Evolutionary conservation across 2,329 filamentous ascomycete species (phyloP), one percentile per base, ranked within the genome.

Genomic region (Ceratocystis colombiana): DNA sequence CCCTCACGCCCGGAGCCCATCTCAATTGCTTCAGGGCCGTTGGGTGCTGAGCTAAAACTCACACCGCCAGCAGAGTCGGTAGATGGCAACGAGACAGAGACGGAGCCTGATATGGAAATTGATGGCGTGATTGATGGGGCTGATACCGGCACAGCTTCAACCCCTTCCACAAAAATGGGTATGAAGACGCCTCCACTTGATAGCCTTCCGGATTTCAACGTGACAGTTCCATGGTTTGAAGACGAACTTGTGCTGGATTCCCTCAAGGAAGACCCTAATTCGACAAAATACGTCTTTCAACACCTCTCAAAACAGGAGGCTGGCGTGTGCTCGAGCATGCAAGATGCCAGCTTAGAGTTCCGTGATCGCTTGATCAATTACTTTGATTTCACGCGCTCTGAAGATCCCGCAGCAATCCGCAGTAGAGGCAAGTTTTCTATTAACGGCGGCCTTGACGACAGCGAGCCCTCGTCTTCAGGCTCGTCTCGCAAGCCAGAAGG

Each of bases 71-170:
- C 72, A 8, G 64, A 68, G 15, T 64, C 71, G 46, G 59, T 50
- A 44, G 64, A 64, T 68, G 66, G 70, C 17, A 48, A 68, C 2
- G 70, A 71, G 25, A 50, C 70, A 70, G 55, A 64, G 20, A 48
- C 30, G 33, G 65, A 46, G 22, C n/a, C 77, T 37, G 77, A 77
- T 37, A 78, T 80, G 20, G 46, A 61, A 37, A 79, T 80, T 46
- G 79, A 80, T 62, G 80, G 80, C 41, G 79, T 80, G 61, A 83
- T 81, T 1, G 81, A 84, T 68, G 78, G 81, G 6, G 82, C 84
- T 62, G 80, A 80, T 53, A 76, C 81, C 46, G 77, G 81, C n/a
- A 77, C 76, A 2, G 28, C 28, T 79, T 68, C 77, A 77, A n/a
- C 73, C 2, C 64, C 64, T 3, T 41, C n/a, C 12, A 65, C 57